phyloP scores from a whole-genome alignment of 2,329 filamentous ascomycete species.

The Cladosporium halotolerans region DNA sequence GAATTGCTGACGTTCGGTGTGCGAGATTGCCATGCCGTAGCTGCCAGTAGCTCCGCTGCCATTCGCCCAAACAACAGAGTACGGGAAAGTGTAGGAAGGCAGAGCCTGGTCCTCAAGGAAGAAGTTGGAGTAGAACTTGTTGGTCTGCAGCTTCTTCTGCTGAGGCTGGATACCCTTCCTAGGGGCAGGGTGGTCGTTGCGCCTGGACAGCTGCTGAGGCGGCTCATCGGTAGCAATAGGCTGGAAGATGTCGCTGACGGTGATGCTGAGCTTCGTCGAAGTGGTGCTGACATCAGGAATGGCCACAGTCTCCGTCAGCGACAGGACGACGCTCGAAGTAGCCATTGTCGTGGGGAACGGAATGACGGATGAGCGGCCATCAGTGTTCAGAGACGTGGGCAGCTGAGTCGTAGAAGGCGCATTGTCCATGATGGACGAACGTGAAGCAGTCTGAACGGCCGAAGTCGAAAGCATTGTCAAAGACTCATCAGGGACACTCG shows the following conservation, averaged over 20 bases:
- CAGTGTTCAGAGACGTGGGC: slow-evolving; percentile 15
- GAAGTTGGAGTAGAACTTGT: slow-evolving; percentile 67
- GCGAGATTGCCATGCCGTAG: slow-evolving; percentile 73
- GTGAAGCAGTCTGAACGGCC: slow-evolving; percentile 24
- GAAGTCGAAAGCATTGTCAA: slow-evolving; percentile 24
- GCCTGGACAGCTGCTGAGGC: slow-evolving; percentile 34
- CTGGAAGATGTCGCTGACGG: slow-evolving; percentile 34
- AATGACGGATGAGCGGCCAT: slow-evolving; percentile 22
- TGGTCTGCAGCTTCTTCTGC: slow-evolving; percentile 55
- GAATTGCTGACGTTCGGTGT: slow-evolving; percentile 62
- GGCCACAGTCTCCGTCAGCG: slow-evolving; percentile 25
- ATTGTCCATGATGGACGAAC: slow-evolving; percentile 14
- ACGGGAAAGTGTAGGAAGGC: slow-evolving; percentile 65
- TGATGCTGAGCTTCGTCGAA: slow-evolving; percentile 20
- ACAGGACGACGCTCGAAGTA: slow-evolving; percentile 21
- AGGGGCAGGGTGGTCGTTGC: slow-evolving; percentile 36
- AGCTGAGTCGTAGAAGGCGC: slow-evolving; percentile 16
- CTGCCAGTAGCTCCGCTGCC: slow-evolving; percentile 53
- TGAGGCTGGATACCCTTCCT: slow-evolving; percentile 35
- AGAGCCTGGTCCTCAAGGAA: slow-evolving; percentile 67
- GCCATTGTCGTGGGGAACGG: slow-evolving; percentile 27
- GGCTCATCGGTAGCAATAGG: slow-evolving; percentile 37
- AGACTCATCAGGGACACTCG: slow-evolving; percentile 21
- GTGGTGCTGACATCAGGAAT: slow-evolving; percentile 20
- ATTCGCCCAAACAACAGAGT: slow-evolving; percentile 40